Conservation (phyloP, 139 green algal species). For the Dunaliella sp. region DNA sequence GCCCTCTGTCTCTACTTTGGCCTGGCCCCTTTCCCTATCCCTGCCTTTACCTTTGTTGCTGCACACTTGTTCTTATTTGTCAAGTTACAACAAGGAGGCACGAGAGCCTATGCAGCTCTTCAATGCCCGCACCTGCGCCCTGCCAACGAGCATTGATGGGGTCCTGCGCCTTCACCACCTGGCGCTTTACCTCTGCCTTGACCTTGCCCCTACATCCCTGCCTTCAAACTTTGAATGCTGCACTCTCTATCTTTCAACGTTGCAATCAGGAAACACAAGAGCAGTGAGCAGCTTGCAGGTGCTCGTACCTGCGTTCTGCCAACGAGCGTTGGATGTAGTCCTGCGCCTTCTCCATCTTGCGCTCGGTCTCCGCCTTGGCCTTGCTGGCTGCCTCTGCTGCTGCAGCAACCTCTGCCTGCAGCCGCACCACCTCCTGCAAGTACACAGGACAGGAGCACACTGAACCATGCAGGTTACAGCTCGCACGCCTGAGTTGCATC, state of each 20-base stretch:
- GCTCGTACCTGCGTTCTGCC: conserved; percentile 33
- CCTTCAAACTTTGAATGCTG: too few species aligned
- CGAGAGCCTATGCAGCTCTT: too few species aligned
- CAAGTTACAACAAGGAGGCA: too few species aligned
- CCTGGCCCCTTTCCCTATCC: too few species aligned
- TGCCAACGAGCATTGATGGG: conserved; percentile 39
- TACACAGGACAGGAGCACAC: background rate
- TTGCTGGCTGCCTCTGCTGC: conserved; percentile 17
- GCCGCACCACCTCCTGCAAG: conserved; percentile 16
- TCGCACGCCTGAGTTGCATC: background rate
- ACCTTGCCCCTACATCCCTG: too few species aligned
- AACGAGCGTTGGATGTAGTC: conserved; percentile 47
- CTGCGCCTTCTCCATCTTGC: conserved; percentile 46
- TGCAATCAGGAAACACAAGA: too few species aligned
- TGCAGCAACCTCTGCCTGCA: conserved; percentile 34
- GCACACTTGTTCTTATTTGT: too few species aligned
- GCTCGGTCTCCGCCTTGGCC: conserved; percentile 39
- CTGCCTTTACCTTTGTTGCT: too few species aligned
- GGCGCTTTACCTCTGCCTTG: background rate
- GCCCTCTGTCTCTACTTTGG: background rate
- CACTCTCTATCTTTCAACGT: too few species aligned
- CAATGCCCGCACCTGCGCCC: conserved; percentile 12
- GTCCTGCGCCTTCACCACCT: conserved; percentile 11
- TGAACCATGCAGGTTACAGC: background rate
- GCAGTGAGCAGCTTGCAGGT: background rate